Evolutionary conservation across 306 rosid genomes (phyloP).

Genomic region (Glycyrrhiza uralensis): DNA sequence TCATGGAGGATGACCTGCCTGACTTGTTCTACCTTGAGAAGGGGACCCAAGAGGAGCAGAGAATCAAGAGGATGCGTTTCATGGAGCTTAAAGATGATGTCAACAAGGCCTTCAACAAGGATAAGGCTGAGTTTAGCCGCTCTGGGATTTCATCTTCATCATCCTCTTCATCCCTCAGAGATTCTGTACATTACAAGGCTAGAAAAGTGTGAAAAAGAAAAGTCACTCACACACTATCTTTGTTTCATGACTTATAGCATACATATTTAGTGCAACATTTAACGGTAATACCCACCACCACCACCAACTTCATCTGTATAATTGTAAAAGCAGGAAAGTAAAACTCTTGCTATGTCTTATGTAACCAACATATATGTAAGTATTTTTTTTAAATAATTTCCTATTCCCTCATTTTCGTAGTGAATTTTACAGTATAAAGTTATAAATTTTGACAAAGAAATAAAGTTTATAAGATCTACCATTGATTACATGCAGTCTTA

Average conservation of each 20-base stretch:
- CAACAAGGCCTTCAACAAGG: constrained; percentile 82
- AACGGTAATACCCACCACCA: neutral
- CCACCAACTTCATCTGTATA: constrained; percentile 26
- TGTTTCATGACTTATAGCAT: neutral
- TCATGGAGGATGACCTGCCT: constrained; percentile 73
- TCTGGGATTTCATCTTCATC: constrained; percentile 56
- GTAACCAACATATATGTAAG: neutral
- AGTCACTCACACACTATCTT: no score
- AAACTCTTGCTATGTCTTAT: neutral
- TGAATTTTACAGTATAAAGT: neutral
- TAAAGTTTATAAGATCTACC: neutral
- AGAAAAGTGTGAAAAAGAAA: constrained; percentile 43
- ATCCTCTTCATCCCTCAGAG: constrained; percentile 52
- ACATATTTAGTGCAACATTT: constrained; percentile 3
- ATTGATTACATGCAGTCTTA: neutral
- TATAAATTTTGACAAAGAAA: neutral
- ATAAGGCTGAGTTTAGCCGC: constrained; percentile 58
- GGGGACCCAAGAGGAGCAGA: constrained; percentile 75
- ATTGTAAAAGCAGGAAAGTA: constrained; percentile 5
- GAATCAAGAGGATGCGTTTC: constrained; percentile 62
- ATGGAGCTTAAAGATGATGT: constrained; percentile 85
- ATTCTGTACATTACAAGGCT: constrained; percentile 41
- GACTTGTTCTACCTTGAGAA: constrained; percentile 68
- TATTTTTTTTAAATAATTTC: neutral
- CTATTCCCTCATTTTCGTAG: neutral